Base-by-base conservation (phyloP, 2,329 filamentous ascomycete genomes). In the Claviceps sp. region DNA sequence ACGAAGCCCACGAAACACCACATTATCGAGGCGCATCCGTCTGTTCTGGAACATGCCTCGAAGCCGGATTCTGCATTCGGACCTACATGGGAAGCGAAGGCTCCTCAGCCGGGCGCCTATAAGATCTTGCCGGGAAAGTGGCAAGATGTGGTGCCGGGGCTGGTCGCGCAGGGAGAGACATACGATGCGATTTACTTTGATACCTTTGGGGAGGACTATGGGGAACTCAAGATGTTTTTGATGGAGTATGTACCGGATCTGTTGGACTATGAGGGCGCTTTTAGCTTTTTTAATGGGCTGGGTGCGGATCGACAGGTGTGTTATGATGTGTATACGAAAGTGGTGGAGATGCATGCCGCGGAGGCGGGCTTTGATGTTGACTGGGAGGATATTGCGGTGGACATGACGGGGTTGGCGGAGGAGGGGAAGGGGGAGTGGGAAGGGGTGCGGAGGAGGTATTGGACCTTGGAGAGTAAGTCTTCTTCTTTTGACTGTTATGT, bases 151-250 rank as follows among this genome's bases (percentile, higher is more conserved):
- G 72, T 90, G 16, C 85, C 83, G 0, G 71, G 72, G 49, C 71
- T 95, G 7, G 69, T 91, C 1, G 78, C 80, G 53, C 70, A 80
- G 42, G 85, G 85, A 9, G 77, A 85, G 60, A 71, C 81, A 13
- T 90, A 91, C 62, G 87, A 95, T 63, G 87, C 85, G 29, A 88
- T 98, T 58, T 98, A 97, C 72, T 97, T 96, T 62, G 93, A 98
- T 64, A 98, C 93, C 0, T 97, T 97, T 66, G 93, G 89, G 6
- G 93, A 98, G 69, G 87, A 93, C 56, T 98, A 97, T 68, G 74
- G 75, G 2, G 86, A 91, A 64, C 79, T 97, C 29, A 84, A 85
- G 46, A 75, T 82, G 54, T 96, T 97, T 71, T 95, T 97, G 65
- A 84, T 79, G 2, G 93, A 97, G 65, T 82, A 85, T 59, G 83